Percentiles rank a stretch among this genome's conserved stretches.
Evolutionary conservation across 768 basidiomycete genomes (phyloP).

Genomic region (Kwoniella sp.): DNA sequence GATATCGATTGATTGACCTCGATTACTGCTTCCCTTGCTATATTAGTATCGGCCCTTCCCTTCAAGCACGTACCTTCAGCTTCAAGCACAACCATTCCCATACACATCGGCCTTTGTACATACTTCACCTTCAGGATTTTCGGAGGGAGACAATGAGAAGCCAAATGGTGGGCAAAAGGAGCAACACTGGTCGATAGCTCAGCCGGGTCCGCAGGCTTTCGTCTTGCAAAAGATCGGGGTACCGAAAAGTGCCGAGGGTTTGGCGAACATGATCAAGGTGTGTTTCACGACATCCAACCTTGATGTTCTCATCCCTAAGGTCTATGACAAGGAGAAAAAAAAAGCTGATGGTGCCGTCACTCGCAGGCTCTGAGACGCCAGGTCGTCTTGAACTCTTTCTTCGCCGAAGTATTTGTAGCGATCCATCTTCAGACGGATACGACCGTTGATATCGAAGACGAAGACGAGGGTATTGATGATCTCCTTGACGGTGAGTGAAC

Average conservation of each 20-base stretch:
- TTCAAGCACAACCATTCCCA: constrained; percentile 29
- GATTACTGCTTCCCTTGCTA: no score
- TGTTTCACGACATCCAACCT: constrained; percentile 10
- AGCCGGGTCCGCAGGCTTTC: constrained; percentile 36
- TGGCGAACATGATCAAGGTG: constrained; percentile 22
- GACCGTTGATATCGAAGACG: constrained; percentile 6
- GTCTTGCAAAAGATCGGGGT: constrained; percentile 33
- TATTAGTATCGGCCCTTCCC: constrained; percentile 12
- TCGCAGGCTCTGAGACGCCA: not conserved
- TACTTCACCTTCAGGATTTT: not conserved
- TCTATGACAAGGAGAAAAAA: no score
- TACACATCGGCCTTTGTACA: constrained; percentile 36
- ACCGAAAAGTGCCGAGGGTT: constrained; percentile 8
- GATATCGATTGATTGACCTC: constrained; percentile 3
- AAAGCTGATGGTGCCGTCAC: not conserved
- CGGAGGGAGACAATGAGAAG: not conserved
- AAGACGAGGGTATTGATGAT: constrained; percentile 7
- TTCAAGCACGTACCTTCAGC: not conserved
- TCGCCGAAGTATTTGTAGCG: not conserved
- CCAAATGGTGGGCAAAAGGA: not conserved
- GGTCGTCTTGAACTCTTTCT: not conserved
- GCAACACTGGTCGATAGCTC: constrained; percentile 41
- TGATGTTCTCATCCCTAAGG: no score
- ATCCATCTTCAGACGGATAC: not conserved
- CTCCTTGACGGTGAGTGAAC: not conserved